A percentile compares a stretch with the other conserved stretches of the same genome.
phyloP scores from a whole-genome alignment of 768 basidiomycete species.

The Termitomyces sp. region DNA sequence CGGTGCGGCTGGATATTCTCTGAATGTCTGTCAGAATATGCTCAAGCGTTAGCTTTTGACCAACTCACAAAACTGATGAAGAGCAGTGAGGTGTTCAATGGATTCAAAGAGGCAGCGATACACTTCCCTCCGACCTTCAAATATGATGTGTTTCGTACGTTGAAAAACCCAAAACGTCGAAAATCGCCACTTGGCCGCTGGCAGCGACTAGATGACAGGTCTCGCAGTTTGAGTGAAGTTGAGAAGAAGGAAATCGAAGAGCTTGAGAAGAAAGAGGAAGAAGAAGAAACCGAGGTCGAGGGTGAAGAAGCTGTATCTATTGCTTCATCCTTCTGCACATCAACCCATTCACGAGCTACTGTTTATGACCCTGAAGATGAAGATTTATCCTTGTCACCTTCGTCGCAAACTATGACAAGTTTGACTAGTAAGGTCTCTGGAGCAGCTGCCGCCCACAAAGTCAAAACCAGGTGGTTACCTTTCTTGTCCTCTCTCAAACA shows the following conservation, averaged over 20 bases:
- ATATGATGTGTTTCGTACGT: conserved; percentile 67
- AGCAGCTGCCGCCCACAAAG: conserved; percentile 39
- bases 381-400: conserved; percentile 23
- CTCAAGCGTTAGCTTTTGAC: conserved; percentile 85
- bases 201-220: conserved; percentile 27
- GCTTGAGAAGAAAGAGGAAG: conserved; percentile 31
- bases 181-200: conserved; percentile 30
- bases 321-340: conserved; percentile 48
- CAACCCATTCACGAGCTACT: conserved; percentile 32
- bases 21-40: conserved; percentile 50
- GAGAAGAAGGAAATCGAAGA: conserved; percentile 31
- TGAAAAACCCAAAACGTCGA: conserved; percentile 43
- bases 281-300: conserved; percentile 35
- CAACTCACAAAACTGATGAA: conserved; percentile 79
- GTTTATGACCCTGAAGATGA: conserved; percentile 36
- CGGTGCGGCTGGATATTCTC: neutral
- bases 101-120: conserved; percentile 77
- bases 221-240: conserved; percentile 26
- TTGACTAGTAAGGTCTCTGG: conserved; percentile 32
- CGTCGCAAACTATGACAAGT: conserved; percentile 21
- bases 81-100: conserved; percentile 59
- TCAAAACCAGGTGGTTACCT: conserved; percentile 49
- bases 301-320: conserved; percentile 41
- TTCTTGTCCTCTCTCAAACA: conserved; percentile 31
- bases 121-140: conserved; percentile 93